Base-by-base conservation (phyloP, 768 basidiomycete species). In the Phaeolepiota aurea region DNA sequence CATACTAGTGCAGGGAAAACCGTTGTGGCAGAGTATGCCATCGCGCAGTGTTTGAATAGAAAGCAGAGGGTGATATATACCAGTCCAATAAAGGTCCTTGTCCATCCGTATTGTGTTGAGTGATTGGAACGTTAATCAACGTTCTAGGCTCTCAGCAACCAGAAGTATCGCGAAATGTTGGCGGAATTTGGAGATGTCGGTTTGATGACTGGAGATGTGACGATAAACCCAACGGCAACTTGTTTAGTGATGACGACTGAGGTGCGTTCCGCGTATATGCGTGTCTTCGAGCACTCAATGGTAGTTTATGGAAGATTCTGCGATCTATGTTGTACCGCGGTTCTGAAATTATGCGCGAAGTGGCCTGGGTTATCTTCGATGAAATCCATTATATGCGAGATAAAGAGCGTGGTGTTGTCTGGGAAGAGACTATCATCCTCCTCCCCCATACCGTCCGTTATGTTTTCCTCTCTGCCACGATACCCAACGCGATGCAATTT, bases 341-440 rank as follows among this genome's bases (percentile, higher is more conserved):
- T 28, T 97, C 92, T 3, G 96, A 99, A 66, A 85, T 99, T 49
- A 93, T 98, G 87, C 87, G 96, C 42, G 96, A 99, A 68, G 94
- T 99, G n/a, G 92, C 93, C 1, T 99, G 96, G 96, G 94, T 98
- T 42, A 79, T 99, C 48, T 99, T 98, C 59, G 96, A 99, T 57
- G 96, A 99, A 65, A 96, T 99, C 46, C 96, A 99, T 57, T 99
- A 98, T 65, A 99, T 98, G 96, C 84, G 96, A 45, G 96, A 98
- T 69, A 91, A 91, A 54, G 96, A 99, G 58, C 87, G 96, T 50
- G 96, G 96, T 49, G 96, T 99, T 14, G 96, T 99, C 19, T 98
- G 96, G 96, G 94, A 99, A 63, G 93, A 96, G 60, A 93, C 92
- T 1, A 96, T 98, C 55, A 98, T 98, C 51, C 78, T 99, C 2